phyloP scores from a whole-genome alignment of 805 yeast genomes.

The Ogataea pini region DNA sequence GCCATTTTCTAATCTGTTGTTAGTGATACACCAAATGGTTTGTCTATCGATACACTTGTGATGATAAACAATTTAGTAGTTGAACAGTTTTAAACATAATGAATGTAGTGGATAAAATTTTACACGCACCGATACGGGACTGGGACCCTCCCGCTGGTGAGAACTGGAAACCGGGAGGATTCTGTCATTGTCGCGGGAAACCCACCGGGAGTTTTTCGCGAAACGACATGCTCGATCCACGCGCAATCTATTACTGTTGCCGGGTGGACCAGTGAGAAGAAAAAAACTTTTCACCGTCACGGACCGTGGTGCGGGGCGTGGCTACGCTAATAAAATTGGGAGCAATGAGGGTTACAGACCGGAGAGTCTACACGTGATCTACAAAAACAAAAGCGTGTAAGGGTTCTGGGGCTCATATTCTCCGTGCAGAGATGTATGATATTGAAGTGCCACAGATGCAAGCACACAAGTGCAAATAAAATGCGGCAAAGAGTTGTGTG shows the following conservation, averaged over 20 bases:
- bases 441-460: not conserved
- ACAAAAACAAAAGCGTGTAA: too few relatives aligned
- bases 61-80: slow-evolving; percentile 2
- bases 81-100: slow-evolving; percentile 3
- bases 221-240: not conserved
- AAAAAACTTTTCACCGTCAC: slow-evolving; percentile 12
- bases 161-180: too few relatives aligned
- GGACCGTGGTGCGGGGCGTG: slow-evolving; percentile 1
- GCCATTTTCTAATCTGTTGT: slow-evolving; percentile 59
- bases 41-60: slow-evolving; percentile 17
- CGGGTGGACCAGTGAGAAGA: not conserved
- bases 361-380: not conserved
- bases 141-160: not conserved
- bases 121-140: slow-evolving; percentile 3
- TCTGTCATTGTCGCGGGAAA: not conserved
- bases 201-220: not conserved
- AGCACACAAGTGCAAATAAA: not conserved
- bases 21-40: slow-evolving; percentile 9
- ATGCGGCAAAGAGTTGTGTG: not conserved
- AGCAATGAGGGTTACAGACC: not conserved
- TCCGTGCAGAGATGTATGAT: not conserved
- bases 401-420: too few relatives aligned
- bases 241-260: not conserved
- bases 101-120: slow-evolving; percentile 13
- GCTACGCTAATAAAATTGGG: not conserved